phyloP scores from a whole-genome alignment of 345 rosid genomes.

The Reutealis trisperma region DNA sequence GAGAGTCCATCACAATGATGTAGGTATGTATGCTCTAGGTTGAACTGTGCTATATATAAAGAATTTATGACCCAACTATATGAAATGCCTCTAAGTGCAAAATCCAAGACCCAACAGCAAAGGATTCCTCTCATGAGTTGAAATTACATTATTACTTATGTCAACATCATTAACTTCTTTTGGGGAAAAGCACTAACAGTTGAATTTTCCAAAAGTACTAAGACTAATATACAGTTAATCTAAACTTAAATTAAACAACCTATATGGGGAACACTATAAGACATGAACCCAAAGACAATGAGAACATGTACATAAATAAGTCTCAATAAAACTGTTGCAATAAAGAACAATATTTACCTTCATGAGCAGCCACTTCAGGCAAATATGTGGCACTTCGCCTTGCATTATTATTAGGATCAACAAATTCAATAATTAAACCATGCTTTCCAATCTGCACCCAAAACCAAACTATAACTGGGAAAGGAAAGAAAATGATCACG shows the following conservation, averaged over 20 bases:
- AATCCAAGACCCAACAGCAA: not conserved
- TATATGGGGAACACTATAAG: not conserved
- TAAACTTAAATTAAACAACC: not conserved
- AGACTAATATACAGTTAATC: not conserved
- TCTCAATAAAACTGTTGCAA: constrained; percentile 2
- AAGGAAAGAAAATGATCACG: not conserved
- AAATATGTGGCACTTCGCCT: constrained; percentile 90
- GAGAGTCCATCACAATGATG: not conserved
- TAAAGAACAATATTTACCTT: constrained; percentile 50
- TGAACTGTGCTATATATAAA: not conserved
- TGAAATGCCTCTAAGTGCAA: not conserved
- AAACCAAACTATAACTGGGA: constrained; percentile 2
- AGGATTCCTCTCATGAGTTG: not conserved
- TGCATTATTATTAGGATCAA: constrained; percentile 61
- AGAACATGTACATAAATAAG: not conserved
- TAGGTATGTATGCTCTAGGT: not conserved
- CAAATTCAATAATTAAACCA: constrained; percentile 89
- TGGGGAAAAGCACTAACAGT: not conserved
- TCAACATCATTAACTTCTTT: not conserved
- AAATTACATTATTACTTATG: not conserved
- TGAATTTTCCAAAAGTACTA: not conserved
- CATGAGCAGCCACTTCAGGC: constrained; percentile 98
- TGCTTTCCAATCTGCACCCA: constrained; percentile 76
- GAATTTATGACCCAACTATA: not conserved
- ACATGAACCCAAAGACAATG: not conserved